Conservation (phyloP, 1,284 basidiomycete species). For the Tilletia walkeri region DNA sequence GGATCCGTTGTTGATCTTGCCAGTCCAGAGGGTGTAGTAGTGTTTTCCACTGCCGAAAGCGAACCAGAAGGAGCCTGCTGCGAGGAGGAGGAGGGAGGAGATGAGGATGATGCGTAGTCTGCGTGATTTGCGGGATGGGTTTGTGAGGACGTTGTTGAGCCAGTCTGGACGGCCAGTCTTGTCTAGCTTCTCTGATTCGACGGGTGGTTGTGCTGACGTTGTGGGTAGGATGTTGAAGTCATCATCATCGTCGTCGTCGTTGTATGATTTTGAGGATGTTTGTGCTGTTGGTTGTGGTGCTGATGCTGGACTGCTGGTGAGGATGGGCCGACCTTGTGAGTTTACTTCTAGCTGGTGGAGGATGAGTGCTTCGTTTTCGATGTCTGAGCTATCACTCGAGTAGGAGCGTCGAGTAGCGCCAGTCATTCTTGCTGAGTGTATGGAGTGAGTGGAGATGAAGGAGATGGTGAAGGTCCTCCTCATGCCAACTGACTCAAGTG, state of each 20-base stretch:
- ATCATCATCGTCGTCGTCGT: conserved; percentile 19
- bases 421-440: not conserved
- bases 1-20: conserved; percentile 18
- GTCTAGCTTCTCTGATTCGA: conserved; percentile 33
- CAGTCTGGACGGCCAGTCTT: conserved; percentile 46
- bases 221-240: conserved; percentile 6
- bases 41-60: conserved; percentile 33
- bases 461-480: too few relatives aligned
- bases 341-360: conserved; percentile 19
- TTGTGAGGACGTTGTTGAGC: conserved; percentile 32
- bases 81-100: conserved; percentile 26
- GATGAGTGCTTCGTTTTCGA: conserved; percentile 16
- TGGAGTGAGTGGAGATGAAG: too few relatives aligned
- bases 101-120: conserved; percentile 26
- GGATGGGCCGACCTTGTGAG: conserved; percentile 17
- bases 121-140: conserved; percentile 26
- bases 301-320: conserved; percentile 1
- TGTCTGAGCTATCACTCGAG: conserved; percentile 10
- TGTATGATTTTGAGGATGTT: not conserved
- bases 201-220: conserved; percentile 27
- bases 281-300: not conserved
- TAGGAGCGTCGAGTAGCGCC: not conserved
- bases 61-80: conserved; percentile 39
- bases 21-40: conserved; percentile 21
- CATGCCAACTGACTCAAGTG: too few relatives aligned